Evolutionary conservation across 164 flowering plant genomes (phyloP).

Genomic region (Magnolia sinica): DNA sequence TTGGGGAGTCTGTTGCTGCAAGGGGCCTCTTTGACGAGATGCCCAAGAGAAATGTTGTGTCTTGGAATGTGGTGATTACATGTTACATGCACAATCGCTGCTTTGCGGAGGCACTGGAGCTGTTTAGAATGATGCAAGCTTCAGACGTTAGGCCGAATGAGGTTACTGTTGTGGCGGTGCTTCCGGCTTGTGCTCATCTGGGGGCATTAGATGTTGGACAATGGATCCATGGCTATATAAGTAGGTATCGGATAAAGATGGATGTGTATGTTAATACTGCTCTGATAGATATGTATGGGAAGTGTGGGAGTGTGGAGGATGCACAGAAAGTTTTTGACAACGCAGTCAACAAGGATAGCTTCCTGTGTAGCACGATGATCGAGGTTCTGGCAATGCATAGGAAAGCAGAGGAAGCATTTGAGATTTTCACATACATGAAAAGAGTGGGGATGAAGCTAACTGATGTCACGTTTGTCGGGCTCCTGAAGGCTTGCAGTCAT

Average conservation of each 20-base stretch:
- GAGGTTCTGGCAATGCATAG: slow-evolving; percentile 25
- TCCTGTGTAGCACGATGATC: slow-evolving; percentile 27
- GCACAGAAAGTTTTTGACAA: slow-evolving; percentile 20
- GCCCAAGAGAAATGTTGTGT: slow-evolving; percentile 30
- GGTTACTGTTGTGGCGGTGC: slow-evolving; percentile 26
- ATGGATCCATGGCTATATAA: slow-evolving; percentile 28
- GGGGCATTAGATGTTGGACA: slow-evolving; percentile 31
- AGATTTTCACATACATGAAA: slow-evolving; percentile 18
- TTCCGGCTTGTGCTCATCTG: slow-evolving; percentile 32
- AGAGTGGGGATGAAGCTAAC: slow-evolving; percentile 17
- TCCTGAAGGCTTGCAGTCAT: slow-evolving; percentile 30
- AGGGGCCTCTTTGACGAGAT: slow-evolving; percentile 21
- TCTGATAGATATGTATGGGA: slow-evolving; percentile 26
- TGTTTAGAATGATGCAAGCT: slow-evolving; percentile 29
- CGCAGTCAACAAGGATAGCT: slow-evolving; percentile 17
- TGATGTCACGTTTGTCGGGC: slow-evolving; percentile 33
- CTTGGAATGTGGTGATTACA: slow-evolving; percentile 31
- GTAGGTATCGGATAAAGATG: slow-evolving; percentile 17
- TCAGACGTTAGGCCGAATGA: slow-evolving; percentile 28
- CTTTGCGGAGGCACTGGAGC: slow-evolving; percentile 26
- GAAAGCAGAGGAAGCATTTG: slow-evolving; percentile 28
- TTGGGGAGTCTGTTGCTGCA: slow-evolving; percentile 19
- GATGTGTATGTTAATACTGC: slow-evolving; percentile 21
- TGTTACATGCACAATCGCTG: slow-evolving; percentile 19
- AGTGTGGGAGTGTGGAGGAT: slow-evolving; percentile 23